Evolutionary conservation across 176 grass and related monocot species (phyloP).

Genomic region (Rhynchospora breviuscula): DNA sequence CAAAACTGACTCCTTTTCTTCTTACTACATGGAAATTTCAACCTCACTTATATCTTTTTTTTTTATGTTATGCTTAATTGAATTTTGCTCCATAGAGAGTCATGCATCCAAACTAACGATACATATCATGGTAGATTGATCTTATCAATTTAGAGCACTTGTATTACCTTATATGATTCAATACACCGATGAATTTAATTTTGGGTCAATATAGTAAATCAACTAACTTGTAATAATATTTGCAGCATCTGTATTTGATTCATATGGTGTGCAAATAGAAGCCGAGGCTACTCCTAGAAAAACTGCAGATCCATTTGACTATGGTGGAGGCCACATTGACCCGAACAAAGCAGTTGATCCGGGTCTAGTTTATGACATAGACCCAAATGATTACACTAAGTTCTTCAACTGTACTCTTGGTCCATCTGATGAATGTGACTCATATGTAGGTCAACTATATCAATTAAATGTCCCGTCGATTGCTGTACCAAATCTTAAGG

Average conservation of each 20-base stretch:
- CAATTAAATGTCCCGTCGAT: constrained; percentile 51
- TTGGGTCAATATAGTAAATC: not conserved
- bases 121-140: not conserved
- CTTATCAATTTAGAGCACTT: not conserved
- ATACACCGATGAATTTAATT: not conserved
- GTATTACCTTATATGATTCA: not conserved
- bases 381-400: constrained; percentile 38
- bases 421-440: not conserved
- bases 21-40: no score
- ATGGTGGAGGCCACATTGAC: constrained; percentile 51
- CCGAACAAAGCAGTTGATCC: constrained; percentile 39
- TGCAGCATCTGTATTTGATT: constrained; percentile 33
- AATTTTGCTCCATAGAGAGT: not conserved
- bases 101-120: not conserved
- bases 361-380: constrained; percentile 43
- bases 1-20: not conserved
- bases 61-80: not conserved
- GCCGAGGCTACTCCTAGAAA: constrained; percentile 36
- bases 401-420: constrained; percentile 29
- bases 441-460: not conserved
- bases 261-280: constrained; percentile 26
- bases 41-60: no score
- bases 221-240: not conserved
- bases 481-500: constrained; percentile 47
- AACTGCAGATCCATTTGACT: constrained; percentile 55